A percentile compares a stretch with the other conserved stretches of the same genome.
These are phyloP conservation scores for Hanseniaspora clermontiae DNA, from an alignment of 805 yeast genomes.

Conservation along the genomic window DNA sequence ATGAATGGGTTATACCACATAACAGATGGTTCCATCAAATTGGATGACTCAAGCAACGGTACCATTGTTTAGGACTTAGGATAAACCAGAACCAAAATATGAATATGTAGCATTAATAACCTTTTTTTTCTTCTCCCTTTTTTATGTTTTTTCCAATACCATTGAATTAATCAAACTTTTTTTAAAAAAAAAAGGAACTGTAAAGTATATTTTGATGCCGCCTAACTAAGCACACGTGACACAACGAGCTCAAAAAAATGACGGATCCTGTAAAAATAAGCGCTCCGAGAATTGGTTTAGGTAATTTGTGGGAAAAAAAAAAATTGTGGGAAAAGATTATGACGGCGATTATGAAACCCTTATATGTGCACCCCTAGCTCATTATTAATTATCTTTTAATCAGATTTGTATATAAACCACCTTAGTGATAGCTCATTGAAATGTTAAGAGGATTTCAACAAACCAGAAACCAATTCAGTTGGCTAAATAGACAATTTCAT, in stretches of 20 bases:
- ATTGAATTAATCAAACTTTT: too few species aligned
- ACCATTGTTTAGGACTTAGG: background rate
- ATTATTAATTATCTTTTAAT: background rate
- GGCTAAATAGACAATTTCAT: background rate
- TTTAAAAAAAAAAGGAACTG: too few species aligned
- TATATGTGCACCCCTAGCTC: background rate
- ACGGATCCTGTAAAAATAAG: background rate
- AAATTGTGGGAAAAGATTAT: background rate
- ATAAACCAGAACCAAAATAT: too few species aligned
- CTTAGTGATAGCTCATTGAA: background rate
- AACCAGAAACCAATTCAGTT: background rate
- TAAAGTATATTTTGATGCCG: background rate
- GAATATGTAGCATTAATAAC: too few species aligned
- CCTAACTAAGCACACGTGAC: background rate
- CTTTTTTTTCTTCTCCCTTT: background rate
- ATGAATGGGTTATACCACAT: slow-evolving; percentile 9
- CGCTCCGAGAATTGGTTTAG: background rate
- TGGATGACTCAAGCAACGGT: slow-evolving; percentile 10
- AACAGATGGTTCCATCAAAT: slow-evolving; percentile 5
- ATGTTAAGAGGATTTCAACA: slow-evolving; percentile 1
- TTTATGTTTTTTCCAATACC: background rate
- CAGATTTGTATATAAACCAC: background rate
- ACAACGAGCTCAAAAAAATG: background rate
- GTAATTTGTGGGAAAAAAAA: background rate
- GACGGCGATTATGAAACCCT: background rate